Base-by-base conservation (phyloP, 148 eudicot genomes). In the Amaranthus palmeri region DNA sequence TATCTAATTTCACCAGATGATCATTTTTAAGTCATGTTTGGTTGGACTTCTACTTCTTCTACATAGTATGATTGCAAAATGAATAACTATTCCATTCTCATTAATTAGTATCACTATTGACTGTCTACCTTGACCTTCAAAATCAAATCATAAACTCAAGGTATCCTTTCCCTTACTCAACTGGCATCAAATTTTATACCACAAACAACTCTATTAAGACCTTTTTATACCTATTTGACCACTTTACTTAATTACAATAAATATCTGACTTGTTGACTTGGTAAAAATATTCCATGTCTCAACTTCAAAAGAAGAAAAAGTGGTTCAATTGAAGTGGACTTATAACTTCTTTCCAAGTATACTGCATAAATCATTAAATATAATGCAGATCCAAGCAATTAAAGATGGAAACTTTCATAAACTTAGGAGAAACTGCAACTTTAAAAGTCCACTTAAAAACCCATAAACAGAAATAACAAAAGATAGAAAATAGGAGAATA, bases 161-260 rank as follows among this genome's bases (percentile, higher is more conserved):
- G 49, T 48, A 9, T 50, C 69, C 69, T 49, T 65, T 65, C n/a
- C 69, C 15, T 65, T 43, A 65, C 69, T 65, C 54, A 48, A 65
- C 54, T 49, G 69, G 69, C 69, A 65, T 65, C 54, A 48, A 65
- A 14, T 15, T 17, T 64, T 63, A 18, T 25, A 25, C 36, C 36
- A 25, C 1, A 25, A 25, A 25, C 36, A 25, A 25, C 36, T 25
- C 36, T 25, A 25, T 25, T 25, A 25, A 25, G 36, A 25, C 36
- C 36, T 25, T 25, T 25, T 25, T 25, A 0, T 25, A 25, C 40
- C 53, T 45, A 12, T 41, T 46, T 46, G 68, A n/a, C 52, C 17
- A 46, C 5, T 40, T 64, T 46, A 10, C 67, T n/a, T 7, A n/a
- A 9, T 15, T 6, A 8, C 3, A 46, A n/a, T 40, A 7, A 25